phyloP scores from a whole-genome alignment of 2,329 filamentous ascomycete genomes.

The Colletotrichum limetticola region DNA sequence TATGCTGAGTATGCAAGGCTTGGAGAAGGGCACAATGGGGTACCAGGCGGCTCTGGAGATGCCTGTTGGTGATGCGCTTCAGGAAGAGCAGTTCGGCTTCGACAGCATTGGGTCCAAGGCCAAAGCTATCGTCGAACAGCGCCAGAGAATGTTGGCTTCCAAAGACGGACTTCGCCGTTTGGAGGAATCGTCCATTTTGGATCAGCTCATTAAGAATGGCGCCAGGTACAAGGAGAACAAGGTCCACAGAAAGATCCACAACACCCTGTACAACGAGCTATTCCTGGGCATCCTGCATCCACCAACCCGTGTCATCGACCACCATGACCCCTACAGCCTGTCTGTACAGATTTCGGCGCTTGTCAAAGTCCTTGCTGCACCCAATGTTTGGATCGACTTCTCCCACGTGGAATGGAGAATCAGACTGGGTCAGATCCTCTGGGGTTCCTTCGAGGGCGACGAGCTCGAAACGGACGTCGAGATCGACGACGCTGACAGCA shows the following conservation, averaged over 20 bases:
- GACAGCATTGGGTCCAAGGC: constrained; percentile 65
- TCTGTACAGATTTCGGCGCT: constrained; percentile 77
- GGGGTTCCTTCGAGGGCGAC: constrained; percentile 66
- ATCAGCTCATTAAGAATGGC: constrained; percentile 67
- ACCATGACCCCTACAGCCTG: constrained; percentile 69
- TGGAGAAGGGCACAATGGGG: constrained; percentile 77
- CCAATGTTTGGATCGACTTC: constrained; percentile 80
- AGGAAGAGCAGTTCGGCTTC: constrained; percentile 71
- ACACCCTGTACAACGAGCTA: constrained; percentile 67
- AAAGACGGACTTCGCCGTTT: constrained; percentile 65
- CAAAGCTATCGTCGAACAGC: constrained; percentile 65
- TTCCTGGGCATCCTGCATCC: constrained; percentile 70
- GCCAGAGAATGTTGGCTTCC: constrained; percentile 65
- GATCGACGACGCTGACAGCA: constrained; percentile 58
- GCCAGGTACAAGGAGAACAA: constrained; percentile 65
- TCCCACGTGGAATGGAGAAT: constrained; percentile 81
- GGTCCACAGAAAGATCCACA: constrained; percentile 59
- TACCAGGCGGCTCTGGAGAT: constrained; percentile 76
- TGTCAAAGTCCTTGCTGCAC: constrained; percentile 71
- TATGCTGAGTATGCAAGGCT: constrained; percentile 78
- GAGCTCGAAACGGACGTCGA: constrained; percentile 63
- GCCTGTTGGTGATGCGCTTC: constrained; percentile 70
- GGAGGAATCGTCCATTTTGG: constrained; percentile 67
- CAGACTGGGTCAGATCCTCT: constrained; percentile 76
- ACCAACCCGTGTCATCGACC: constrained; percentile 65